Base-by-base conservation (phyloP, 108 stramenopile species). In the Cylindrotheca closterium region DNA sequence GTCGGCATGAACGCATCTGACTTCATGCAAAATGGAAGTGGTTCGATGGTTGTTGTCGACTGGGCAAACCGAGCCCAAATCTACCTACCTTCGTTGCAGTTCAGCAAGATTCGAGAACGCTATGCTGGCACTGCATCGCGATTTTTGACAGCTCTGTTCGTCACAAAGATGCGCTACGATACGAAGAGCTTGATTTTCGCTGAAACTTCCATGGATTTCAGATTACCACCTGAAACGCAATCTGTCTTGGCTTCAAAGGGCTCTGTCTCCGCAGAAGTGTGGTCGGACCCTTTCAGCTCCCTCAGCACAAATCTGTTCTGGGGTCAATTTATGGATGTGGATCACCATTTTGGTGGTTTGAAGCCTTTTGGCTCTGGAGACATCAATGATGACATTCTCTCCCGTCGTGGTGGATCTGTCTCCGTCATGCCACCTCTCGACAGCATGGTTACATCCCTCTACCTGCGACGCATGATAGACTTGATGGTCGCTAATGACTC, bases 311-410 rank as follows among this genome's bases (percentile, higher is more conserved):
- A 85, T 68, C 52, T 59, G 33, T 91, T 91, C 58, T 91, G 82
- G 56, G 84, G 87, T 12, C 79, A 75, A 59, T 91, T 91, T 58
- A 61, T 70, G 7, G 86, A 88, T 57, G 80, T 89, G n/a, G 89
- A 94, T 63, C 46, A 55, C 42, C 51, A 69, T 15, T 94, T 94
- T 58, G 89, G 89, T 31, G 88, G 88, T 29, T 28, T 85, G 7
- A 51, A 66, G 24, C 83, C 88, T 21, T 94, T 91, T 62, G 80
- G 82, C 0, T 82, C 73, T 51, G 71, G 77, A 30, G 78, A 77
- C 18, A 66, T 65, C 18, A 77, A 64, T 5, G 86, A 92, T 46
- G 67, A 67, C 8, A 31, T 74, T 1, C 48, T 82, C 32, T 24
- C 51, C 29, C 47, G 57, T 10, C 55, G 67, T 32, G 87, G 85